Base-by-base conservation (phyloP, 257 asterid genomes). In the Penstemon barbatus region DNA sequence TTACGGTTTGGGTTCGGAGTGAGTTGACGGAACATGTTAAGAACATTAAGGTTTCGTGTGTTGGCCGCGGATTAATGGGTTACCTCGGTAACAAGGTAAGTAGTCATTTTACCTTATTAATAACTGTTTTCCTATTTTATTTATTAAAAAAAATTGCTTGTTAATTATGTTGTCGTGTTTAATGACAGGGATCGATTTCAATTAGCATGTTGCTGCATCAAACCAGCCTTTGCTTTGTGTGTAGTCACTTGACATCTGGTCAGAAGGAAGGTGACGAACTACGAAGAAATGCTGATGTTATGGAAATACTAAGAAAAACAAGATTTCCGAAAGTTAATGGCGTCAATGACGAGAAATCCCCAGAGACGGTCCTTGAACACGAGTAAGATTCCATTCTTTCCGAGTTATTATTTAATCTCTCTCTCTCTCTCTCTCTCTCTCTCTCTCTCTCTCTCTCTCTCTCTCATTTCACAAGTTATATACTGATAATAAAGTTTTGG, bases 31-130 rank as follows among this genome's bases (percentile, higher is more conserved):
- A 94, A 78, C 93, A 85, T 39, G 96, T 87, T 8, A 81, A 78
- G 68, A 91, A 94, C 80, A 78, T 94, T 71, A 94, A 94, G 86
- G 87, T 94, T 65, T 91, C 99, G 11, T 89, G 97, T 65, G 89
- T 94, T 54, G 99, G 99, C 25, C 77, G 97, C 77, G 99, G 99
- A 74, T 71, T 94, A 77, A 91, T 91, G 99, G 99, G 99, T 10
- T 94, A 94, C 75, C 97, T 94, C 6, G 98, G 99, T 18, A 94
- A 94, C 72, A 94, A 94, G 99, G 33, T 25, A 25, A 2, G 99
- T 94, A 86, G 42, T 19, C 8, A 0, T 56, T 57, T 48, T 3
- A 10, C 42, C 45, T 52, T 60, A 55, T 52, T 3, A 25, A 25
- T 11, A 44, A 55, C 12, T 5, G 12, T 7, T 13, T 6, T 7